A percentile compares a stretch with the other conserved stretches of the same genome.
These are phyloP conservation scores for Ascochyta lentis DNA, from an alignment of 2,329 filamentous ascomycete genomes.

Conservation along the genomic window DNA sequence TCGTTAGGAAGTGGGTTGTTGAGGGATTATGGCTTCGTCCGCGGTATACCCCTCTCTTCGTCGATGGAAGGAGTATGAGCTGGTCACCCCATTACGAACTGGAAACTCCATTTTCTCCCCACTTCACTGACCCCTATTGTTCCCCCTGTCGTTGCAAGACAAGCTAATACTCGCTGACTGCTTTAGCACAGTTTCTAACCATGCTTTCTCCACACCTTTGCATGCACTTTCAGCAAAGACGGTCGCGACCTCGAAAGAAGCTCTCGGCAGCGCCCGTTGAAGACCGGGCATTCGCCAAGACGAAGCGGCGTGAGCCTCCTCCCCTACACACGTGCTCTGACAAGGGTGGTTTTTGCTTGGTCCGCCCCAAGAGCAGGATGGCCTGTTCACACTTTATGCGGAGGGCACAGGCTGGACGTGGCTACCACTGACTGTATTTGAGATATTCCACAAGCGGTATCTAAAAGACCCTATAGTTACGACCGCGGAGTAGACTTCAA, in stretches of 20 bases:
- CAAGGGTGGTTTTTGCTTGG: neutral
- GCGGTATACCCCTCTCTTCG: neutral
- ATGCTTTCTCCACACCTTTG: neutral
- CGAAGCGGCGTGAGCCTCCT: neutral
- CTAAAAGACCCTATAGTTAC: neutral
- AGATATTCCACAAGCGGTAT: neutral
- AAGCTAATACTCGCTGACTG: neutral
- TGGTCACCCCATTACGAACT: neutral
- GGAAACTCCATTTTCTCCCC: too few species aligned
- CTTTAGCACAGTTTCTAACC: neutral
- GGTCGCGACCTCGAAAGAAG: neutral
- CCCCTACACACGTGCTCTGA: neutral
- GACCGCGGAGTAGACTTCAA: neutral
- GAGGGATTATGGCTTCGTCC: neutral
- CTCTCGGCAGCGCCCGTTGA: neutral
- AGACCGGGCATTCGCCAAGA: neutral
- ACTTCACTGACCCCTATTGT: too few species aligned
- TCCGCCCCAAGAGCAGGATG: neutral
- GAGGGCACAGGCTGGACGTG: neutral
- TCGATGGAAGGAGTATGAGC: neutral
- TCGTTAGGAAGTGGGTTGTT: neutral
- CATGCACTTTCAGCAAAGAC: neutral
- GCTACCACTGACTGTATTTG: neutral
- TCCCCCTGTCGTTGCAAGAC: neutral
- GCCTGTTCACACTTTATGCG: neutral